Base-by-base conservation (phyloP, 192 early-diverging fungal genomes). In the Coemansia sp. region DNA sequence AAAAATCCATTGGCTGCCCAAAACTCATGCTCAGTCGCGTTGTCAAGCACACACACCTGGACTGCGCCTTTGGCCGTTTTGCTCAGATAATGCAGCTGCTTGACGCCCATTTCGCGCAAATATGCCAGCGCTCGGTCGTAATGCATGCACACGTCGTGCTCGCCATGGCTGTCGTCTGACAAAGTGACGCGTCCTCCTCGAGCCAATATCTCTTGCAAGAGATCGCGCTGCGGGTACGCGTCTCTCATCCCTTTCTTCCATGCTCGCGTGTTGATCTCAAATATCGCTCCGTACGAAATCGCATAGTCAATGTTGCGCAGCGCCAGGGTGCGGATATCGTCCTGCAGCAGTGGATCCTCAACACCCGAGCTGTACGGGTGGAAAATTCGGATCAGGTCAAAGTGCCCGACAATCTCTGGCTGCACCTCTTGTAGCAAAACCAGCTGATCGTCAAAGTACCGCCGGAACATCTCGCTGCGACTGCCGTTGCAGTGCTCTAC, bases 101-200 rank as follows among this genome's bases (percentile, higher is more conserved):
- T 34, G 21, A 91, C 72, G 21, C 83, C 85, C 82, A 90, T 84
- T 22, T 87, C 83, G 34, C 71, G 51, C 44, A 98, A 73, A 73
- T 97, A 98, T 5, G 48, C 66, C 22, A 71, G 75, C 25, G 96
- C 72, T 21, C 85, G 75, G 36, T 87, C 79, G 74, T 99, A 99
- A 69, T 92, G 68, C 85, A 94, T 82, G 36, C 91, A 93, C 23
- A 99, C 89, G 59, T 92, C 91, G 25, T 85, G 57, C 17, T 92
- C 92, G 7, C 94, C 94, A 67, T 99, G 97, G 48, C 89, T 89
- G 75, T 99, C 97, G 64, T 99, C 97, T 7, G 91, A 91, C 2
- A 99, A 72, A 3, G 93, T 95, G 44, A 96, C 85, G 20, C 83
- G 84, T 9, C 92, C 91, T 34, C 85, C 86, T 31, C 85, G 82